Conservation (phyloP, 179 eudicot species). For the Spinacia oleracea region DNA sequence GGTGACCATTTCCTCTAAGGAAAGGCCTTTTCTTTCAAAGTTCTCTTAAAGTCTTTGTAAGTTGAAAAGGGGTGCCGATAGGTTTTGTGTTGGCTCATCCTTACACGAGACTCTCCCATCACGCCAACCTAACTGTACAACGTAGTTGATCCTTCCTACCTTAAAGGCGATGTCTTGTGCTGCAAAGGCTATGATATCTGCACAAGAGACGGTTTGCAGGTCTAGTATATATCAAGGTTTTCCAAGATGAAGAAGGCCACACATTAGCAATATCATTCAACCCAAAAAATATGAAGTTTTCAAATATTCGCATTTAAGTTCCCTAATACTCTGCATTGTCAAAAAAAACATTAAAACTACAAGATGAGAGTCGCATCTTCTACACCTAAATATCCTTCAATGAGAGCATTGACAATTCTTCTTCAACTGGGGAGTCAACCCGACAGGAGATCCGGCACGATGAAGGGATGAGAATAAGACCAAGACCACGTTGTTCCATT, state of each 20-base stretch:
- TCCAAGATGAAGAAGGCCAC: not conserved
- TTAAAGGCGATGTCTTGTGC: constrained; percentile 23
- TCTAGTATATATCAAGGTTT: constrained; percentile 9
- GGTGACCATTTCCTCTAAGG: constrained; percentile 22
- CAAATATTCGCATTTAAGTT: not conserved
- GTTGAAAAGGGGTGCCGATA: constrained; percentile 7
- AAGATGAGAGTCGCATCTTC: not conserved
- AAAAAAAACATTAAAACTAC: not conserved
- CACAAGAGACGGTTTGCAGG: constrained; percentile 27
- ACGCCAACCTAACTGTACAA: constrained; percentile 20
- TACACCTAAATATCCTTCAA: constrained; percentile 23
- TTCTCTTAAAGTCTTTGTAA: constrained; percentile 5
- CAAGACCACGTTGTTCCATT: constrained; percentile 84
- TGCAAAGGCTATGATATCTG: constrained; percentile 30
- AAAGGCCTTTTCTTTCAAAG: constrained; percentile 12
- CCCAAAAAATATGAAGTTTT: not conserved
- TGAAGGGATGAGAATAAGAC: constrained; percentile 79
- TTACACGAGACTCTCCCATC: constrained; percentile 21
- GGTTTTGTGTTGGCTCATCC: constrained; percentile 14
- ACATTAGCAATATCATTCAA: not conserved
- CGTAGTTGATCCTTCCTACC: constrained; percentile 25
- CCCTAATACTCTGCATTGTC: not conserved
- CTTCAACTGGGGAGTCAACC: constrained; percentile 69
- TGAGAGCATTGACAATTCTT: constrained; percentile 63
- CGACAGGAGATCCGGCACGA: constrained; percentile 78